Evolutionary conservation across 1,284 basidiomycete genomes (phyloP).

Genomic region (Coniophora puteana): DNA sequence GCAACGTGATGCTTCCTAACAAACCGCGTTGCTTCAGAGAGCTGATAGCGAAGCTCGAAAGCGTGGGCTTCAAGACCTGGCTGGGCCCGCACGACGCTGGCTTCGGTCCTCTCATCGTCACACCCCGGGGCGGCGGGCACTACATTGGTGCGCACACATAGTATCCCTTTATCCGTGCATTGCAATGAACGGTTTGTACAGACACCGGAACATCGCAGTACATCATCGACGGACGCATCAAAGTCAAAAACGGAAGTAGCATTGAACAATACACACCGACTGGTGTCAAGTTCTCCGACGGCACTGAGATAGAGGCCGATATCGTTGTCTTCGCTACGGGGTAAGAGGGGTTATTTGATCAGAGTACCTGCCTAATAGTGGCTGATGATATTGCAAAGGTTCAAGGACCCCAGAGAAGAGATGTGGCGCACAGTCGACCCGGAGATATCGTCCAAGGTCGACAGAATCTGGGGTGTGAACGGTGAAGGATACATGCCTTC

Average conservation of each 20-base stretch:
- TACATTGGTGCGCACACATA: conserved; percentile 31
- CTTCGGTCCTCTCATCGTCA: conserved; percentile 30
- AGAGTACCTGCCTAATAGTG: neutral
- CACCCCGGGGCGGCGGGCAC: conserved; percentile 34
- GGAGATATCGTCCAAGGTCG: conserved; percentile 32
- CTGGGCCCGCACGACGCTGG: conserved; percentile 38
- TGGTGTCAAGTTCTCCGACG: conserved; percentile 37
- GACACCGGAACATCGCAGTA: conserved; percentile 33
- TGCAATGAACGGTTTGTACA: conserved; percentile 1
- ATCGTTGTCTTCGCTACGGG: conserved; percentile 43
- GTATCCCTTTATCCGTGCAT: neutral
- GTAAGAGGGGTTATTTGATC: conserved; percentile 12
- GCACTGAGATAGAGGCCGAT: conserved; percentile 36
- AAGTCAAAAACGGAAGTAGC: conserved; percentile 32
- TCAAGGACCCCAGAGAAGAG: conserved; percentile 20
- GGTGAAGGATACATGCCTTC: conserved; percentile 42
- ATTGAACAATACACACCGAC: conserved; percentile 28
- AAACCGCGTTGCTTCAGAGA: conserved; percentile 17
- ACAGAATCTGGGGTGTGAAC: conserved; percentile 41
- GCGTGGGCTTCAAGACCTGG: conserved; percentile 39
- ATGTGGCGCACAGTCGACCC: conserved; percentile 33
- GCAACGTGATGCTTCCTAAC: neutral
- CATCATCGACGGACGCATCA: conserved; percentile 43
- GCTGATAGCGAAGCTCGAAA: conserved; percentile 34
- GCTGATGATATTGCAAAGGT: conserved; percentile 13